A percentile compares a stretch with the other conserved stretches of the same genome.
Evolutionary conservation across 805 yeast genomes (phyloP).

Genomic region (Starmerella riodocensis): DNA sequence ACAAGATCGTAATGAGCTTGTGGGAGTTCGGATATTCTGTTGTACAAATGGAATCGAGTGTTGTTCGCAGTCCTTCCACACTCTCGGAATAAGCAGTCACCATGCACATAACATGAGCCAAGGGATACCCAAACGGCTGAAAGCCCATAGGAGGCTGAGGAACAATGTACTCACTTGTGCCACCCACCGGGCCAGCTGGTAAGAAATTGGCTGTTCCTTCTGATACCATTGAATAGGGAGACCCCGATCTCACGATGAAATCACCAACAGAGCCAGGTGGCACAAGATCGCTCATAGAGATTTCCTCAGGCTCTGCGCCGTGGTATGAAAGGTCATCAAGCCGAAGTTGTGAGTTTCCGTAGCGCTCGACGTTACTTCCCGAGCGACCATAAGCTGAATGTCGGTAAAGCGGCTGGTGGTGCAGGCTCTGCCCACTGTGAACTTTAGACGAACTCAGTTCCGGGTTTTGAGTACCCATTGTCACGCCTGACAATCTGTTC

Average conservation of each 20-base stretch:
- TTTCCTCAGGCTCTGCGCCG: slow-evolving; percentile 20
- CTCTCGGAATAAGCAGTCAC: slow-evolving; percentile 96
- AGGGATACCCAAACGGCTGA: slow-evolving; percentile 75
- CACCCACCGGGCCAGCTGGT: slow-evolving; percentile 23
- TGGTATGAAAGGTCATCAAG: slow-evolving; percentile 22
- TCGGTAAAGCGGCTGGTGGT: slow-evolving; percentile 21
- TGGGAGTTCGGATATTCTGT: slow-evolving; percentile 94
- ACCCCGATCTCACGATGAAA: slow-evolving; percentile 4
- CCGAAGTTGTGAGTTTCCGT: slow-evolving; percentile 10
- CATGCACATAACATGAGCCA: slow-evolving; percentile 57
- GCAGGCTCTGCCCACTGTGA: slow-evolving; percentile 26
- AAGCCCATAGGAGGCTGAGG: slow-evolving; percentile 84
- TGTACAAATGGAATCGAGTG: slow-evolving; percentile 85
- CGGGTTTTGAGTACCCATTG: slow-evolving; percentile 27
- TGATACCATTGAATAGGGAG: slow-evolving; percentile 7
- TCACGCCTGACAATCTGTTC: slow-evolving; percentile 18
- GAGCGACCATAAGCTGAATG: slow-evolving; percentile 18
- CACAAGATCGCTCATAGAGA: slow-evolving; percentile 9
- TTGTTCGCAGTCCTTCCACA: slow-evolving; percentile 68
- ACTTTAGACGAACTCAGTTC: slow-evolving; percentile 24
- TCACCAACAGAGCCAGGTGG: slow-evolving; percentile 13
- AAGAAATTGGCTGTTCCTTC: slow-evolving; percentile 2
- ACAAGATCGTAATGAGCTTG: slow-evolving; percentile 67
- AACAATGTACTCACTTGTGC: slow-evolving; percentile 47
- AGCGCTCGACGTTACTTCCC: slow-evolving; percentile 3